Evolutionary conservation across 2,329 filamentous ascomycete species (phyloP).

Genomic region (Amauroascus niger): DNA sequence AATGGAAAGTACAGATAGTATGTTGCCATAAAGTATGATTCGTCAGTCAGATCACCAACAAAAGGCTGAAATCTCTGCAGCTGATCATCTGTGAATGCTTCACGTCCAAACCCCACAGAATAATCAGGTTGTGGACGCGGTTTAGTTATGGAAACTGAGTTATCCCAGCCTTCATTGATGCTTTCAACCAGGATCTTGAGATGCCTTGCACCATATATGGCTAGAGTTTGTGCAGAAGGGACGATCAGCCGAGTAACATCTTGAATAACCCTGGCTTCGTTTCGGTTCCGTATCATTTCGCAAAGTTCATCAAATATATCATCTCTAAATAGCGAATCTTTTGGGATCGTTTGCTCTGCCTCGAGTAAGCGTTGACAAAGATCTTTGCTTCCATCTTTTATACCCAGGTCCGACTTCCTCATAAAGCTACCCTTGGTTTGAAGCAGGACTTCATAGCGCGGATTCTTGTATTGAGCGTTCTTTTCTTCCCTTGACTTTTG

Average conservation of each 20-base stretch:
- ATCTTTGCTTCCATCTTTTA: slow-evolving; percentile 27
- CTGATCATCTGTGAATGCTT: slow-evolving; percentile 38
- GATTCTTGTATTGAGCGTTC: slow-evolving; percentile 31
- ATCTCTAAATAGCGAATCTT: slow-evolving; percentile 28
- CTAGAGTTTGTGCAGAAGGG: slow-evolving; percentile 30
- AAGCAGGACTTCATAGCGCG: slow-evolving; percentile 32
- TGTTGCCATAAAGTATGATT: slow-evolving; percentile 39
- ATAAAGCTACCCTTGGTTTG: slow-evolving; percentile 37
- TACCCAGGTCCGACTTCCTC: slow-evolving; percentile 25
- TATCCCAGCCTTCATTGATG: slow-evolving; percentile 38
- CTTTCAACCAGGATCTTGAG: slow-evolving; percentile 33
- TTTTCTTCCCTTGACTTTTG: slow-evolving; percentile 34
- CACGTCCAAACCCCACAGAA: slow-evolving; percentile 34
- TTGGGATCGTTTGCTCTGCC: slow-evolving; percentile 25
- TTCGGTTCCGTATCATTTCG: slow-evolving; percentile 24
- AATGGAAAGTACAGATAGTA: slow-evolving; percentile 42
- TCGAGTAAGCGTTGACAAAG: slow-evolving; percentile 27
- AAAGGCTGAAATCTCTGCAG: slow-evolving; percentile 35
- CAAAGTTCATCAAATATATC: slow-evolving; percentile 28
- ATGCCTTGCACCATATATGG: slow-evolving; percentile 6
- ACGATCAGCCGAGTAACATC: slow-evolving; percentile 31
- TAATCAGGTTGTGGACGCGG: slow-evolving; percentile 39
- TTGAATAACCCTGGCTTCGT: slow-evolving; percentile 30
- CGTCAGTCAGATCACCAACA: slow-evolving; percentile 18
- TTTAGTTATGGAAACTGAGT: slow-evolving; percentile 30